A percentile compares a stretch with the other conserved stretches of the same genome.
Evolutionary conservation across 2,329 filamentous ascomycete species (phyloP).

Genomic region (Botrytis fabae): DNA sequence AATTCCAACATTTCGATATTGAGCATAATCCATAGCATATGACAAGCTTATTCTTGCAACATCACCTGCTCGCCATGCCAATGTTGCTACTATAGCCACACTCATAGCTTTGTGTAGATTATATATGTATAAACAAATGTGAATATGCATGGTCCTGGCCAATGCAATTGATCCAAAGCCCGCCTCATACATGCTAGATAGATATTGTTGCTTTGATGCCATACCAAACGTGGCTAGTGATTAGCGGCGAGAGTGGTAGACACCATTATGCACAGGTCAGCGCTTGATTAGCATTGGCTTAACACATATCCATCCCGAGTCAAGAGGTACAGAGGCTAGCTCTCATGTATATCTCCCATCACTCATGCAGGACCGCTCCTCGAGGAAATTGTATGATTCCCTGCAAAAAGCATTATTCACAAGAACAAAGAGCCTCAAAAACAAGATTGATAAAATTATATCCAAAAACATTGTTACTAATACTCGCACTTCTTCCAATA

Average conservation of each 20-base stretch:
- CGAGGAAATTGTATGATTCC: neutral
- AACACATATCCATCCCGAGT: neutral
- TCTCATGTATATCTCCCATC: neutral
- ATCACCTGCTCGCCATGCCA: neutral
- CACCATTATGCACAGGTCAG: no score
- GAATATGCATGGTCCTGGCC: no score
- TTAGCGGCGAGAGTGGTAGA: no score
- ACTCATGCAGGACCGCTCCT: neutral
- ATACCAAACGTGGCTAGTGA: no score
- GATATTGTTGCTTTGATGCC: no score
- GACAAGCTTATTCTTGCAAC: neutral
- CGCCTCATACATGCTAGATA: no score
- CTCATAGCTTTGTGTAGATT: neutral
- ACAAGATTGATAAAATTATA: neutral
- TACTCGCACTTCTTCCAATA: accelerated
- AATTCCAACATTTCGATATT: neutral
- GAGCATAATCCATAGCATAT: neutral
- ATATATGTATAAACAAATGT: no score
- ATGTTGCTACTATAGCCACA: neutral
- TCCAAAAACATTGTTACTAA: neutral
- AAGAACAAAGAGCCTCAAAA: neutral
- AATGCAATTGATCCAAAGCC: no score
- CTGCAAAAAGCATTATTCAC: neutral
- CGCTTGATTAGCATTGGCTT: neutral
- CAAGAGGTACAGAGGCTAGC: neutral